phyloP scores from a whole-genome alignment of 2,329 filamentous ascomycete genomes.

The Trichoderma afroharzianum region DNA sequence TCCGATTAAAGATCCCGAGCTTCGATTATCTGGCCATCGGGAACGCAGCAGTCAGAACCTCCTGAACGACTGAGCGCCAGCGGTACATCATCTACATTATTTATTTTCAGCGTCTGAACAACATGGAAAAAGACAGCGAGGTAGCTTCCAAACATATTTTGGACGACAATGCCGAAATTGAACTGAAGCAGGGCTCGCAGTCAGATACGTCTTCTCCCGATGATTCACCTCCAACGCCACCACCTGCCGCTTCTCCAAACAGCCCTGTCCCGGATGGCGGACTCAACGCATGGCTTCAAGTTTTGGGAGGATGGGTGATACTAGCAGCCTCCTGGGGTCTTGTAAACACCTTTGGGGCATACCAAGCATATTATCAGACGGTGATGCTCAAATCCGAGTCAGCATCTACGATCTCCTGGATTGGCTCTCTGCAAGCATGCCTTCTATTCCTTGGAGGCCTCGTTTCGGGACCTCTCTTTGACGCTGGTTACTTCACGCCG shows the following conservation, averaged over 20 bases:
- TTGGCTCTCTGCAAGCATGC: constrained; percentile 48
- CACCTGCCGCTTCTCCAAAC: not conserved
- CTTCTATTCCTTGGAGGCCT: constrained; percentile 35
- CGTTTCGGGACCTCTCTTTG: constrained; percentile 42
- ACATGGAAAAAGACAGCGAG: not conserved
- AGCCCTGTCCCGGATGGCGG: not conserved
- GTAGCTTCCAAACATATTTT: not conserved
- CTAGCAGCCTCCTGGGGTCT: constrained; percentile 43
- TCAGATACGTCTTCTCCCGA: not conserved
- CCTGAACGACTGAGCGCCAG: not conserved
- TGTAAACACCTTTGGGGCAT: constrained; percentile 47
- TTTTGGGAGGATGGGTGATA: not conserved
- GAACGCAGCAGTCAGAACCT: not conserved
- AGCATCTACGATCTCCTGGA: constrained; percentile 34
- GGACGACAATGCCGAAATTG: not conserved
- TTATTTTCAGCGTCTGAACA: not conserved
- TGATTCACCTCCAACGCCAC: not conserved
- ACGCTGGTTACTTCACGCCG: constrained; percentile 42
- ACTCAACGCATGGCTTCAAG: not conserved
- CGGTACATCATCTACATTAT: too few species aligned
- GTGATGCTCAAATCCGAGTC: constrained; percentile 24
- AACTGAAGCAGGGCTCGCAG: not conserved
- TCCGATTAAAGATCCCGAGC: too few species aligned
- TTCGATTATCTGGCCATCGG: not conserved
- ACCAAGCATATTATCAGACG: constrained; percentile 52